Evolutionary conservation across 2,329 filamentous ascomycete genomes (phyloP), one percentile per base, ranked within the genome.

Genomic region (Balansia obtecta): DNA sequence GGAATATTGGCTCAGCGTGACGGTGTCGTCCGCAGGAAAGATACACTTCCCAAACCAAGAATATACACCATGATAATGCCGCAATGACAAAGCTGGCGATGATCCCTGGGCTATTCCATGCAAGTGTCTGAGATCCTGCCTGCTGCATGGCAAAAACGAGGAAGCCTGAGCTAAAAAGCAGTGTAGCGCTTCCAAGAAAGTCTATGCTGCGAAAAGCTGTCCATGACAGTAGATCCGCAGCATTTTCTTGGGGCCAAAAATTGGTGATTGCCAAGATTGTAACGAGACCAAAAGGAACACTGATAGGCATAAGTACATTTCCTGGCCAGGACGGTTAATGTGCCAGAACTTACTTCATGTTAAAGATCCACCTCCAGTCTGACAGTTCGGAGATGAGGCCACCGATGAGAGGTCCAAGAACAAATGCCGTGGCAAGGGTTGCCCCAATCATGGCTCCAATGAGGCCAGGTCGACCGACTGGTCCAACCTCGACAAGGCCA

Each of bases 301-400:
- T 77, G 50, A 10, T 18, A n/a, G 8, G 8, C 30, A 53, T 59
- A 50, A 61, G 51, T 20, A 46, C 16, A 22, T 15, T 37, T 9
- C 15, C 10, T 10, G 13, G 30, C 37, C 2, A 16, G 38, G 15
- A 40, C 13, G 18, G n/a, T 4, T 15, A 9, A 18, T 30, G 15
- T 11, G 16, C 27, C 27, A 27, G 18, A 18, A 56, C 71, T 44
- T 63, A 80, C 77, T 83, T 83, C 60, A 82, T 74, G 61, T 76
- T 76, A 60, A 82, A 82, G 39, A 82, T 69, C 68, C 77, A 79
- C 47, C 74, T 68, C 79, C 79, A 83, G 42, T 68, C 70, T 16
- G 71, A 70, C 2, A 69, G 63, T n/a, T 74, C 68, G 1, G 76
- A 72, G 20, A 83, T 74, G 3, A 71, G 65, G 2, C 79, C 79